phyloP scores from a whole-genome alignment of 2,329 filamentous ascomycete species.

The Epichloe sp. region DNA sequence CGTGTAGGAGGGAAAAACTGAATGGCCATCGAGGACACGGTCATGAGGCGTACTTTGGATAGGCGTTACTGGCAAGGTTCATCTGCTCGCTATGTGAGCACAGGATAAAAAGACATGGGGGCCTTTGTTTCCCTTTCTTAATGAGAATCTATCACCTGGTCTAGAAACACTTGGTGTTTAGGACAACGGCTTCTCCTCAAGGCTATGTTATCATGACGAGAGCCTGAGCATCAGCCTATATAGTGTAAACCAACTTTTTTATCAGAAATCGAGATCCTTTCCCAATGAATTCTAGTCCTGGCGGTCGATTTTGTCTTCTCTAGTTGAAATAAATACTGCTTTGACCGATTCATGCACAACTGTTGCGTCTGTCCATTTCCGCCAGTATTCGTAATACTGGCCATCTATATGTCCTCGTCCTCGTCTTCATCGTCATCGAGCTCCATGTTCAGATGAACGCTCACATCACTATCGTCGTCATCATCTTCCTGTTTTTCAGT shows the following conservation, averaged over 20 bases:
- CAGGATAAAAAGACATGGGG: too few species aligned
- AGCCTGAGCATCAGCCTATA: neutral
- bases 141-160: too few species aligned
- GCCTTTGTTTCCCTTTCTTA: too few species aligned
- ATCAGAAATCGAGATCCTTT: neutral
- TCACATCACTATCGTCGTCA: constrained; percentile 36
- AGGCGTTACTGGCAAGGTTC: neutral
- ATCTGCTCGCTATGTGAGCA: neutral
- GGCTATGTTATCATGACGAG: neutral
- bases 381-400: neutral
- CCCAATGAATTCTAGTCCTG: neutral
- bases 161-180: too few species aligned
- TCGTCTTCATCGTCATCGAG: constrained; percentile 39
- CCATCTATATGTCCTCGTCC: constrained; percentile 16
- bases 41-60: neutral
- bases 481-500: constrained; percentile 21
- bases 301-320: too few species aligned
- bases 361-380: neutral
- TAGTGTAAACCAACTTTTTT: neutral
- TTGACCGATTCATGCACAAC: neutral
- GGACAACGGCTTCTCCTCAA: neutral
- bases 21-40: neutral
- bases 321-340: too few species aligned
- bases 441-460: constrained; percentile 47
- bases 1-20: neutral